These are phyloP conservation scores for Dactylellina cionopaga DNA, from an alignment of 2,329 filamentous ascomycete genomes.

Conservation along the genomic window DNA sequence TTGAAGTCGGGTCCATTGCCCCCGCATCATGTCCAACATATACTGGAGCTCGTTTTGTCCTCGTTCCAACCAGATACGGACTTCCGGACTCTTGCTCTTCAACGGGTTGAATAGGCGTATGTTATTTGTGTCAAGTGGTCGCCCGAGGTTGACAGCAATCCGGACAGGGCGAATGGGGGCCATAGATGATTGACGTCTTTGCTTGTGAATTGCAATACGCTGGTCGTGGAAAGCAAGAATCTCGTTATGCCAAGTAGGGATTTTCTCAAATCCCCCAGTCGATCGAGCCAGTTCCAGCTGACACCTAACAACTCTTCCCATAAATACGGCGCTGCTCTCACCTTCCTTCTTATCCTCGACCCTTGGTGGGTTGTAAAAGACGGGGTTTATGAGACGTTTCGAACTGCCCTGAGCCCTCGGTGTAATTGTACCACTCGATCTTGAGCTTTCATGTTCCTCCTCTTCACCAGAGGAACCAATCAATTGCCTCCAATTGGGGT, in stretches of 20 bases:
- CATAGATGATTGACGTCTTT: not conserved
- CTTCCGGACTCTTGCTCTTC: not conserved
- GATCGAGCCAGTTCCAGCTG: no score
- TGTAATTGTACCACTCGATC: not conserved
- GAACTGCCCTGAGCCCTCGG: not conserved
- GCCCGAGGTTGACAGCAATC: not conserved
- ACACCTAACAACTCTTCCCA: no score
- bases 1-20: constrained; percentile 17
- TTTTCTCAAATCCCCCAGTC: no score
- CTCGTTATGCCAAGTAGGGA: not conserved
- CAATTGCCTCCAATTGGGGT: not conserved
- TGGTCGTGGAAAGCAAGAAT: constrained; percentile 7
- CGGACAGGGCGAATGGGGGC: not conserved
- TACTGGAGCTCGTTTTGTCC: constrained; percentile 4
- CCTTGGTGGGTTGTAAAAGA: no score
- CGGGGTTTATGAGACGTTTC: no score
- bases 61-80: not conserved
- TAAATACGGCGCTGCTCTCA: no score
- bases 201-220: not conserved
- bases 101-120: no score
- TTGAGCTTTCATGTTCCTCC: not conserved
- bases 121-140: no score
- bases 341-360: no score
- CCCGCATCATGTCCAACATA: constrained; percentile 21
- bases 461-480: not conserved